Base-by-base conservation (phyloP, 2,329 filamentous ascomycete species). In the Neofusicoccum sp. region DNA sequence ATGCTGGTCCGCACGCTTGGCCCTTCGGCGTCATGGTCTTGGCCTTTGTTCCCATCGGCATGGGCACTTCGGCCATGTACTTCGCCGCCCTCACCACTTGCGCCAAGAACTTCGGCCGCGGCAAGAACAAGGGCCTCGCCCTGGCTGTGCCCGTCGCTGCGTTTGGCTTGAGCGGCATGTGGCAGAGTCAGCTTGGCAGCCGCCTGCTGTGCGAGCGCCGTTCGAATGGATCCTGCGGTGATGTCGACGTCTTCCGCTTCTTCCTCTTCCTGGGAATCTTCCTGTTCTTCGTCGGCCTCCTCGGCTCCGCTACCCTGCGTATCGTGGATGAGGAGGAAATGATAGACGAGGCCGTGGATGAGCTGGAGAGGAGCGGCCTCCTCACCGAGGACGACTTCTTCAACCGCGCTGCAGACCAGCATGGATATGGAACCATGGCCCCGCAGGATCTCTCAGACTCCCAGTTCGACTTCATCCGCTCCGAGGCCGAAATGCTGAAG, bases 51-150 rank as follows among this genome's bases (percentile, higher is more conserved):
- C 83, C 84, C 56, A 86, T 99, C 61, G 95, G 95, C 1, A 83
- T 88, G 64, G 93, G 86, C 4, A 97, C 93, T 0, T 90, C 89
- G 65, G 86, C 86, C 73, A 92, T 98, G 86, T 99, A 98, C 74
- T 82, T 98, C 60, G 85, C 88, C 54, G 89, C 91, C 1, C 89
- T 99, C n/a, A 93, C 93, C 6, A 96, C 93, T 0, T 96, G 92
- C 71, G 95, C 95, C 36, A 99, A 99, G 85, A 99, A 98, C 77
- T 99, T 98, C 76, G 93, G 93, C 51, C 87, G 89, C 63, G 91
- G 92, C 3, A 90, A 88, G 70, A 88, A 96, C 70, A 89, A 93
- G 69, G 95, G 95, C 0, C 78, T 99, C 54, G 93, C 96, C 63
- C 82, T 99, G 60, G 93, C 93, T 1, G 82, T 91, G 62, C 95